Evolutionary conservation across 2,329 filamentous ascomycete genomes (phyloP).

Genomic region (Alternaria tenuissima): DNA sequence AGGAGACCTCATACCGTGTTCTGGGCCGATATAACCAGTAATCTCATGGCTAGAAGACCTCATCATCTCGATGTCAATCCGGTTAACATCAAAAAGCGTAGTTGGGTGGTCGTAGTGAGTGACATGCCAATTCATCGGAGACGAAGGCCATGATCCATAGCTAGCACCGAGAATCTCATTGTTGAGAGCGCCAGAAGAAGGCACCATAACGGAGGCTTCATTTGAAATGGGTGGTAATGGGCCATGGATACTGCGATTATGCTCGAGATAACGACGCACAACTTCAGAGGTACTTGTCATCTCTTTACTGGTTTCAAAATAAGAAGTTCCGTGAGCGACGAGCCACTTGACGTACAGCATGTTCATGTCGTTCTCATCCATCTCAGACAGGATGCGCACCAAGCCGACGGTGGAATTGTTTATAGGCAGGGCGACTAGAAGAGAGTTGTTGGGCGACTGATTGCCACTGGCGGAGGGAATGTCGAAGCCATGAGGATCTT

Average conservation of each 20-base stretch:
- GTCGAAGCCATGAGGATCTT: neutral
- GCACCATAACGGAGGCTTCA: neutral
- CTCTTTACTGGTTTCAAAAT: neutral
- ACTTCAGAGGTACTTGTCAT: neutral
- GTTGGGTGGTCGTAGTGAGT: neutral
- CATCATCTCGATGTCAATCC: neutral
- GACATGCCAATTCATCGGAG: neutral
- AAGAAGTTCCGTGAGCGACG: neutral
- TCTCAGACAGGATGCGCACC: neutral
- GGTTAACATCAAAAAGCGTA: neutral
- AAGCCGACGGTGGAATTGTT: neutral
- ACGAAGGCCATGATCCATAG: neutral
- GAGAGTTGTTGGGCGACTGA: neutral
- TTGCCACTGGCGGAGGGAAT: neutral
- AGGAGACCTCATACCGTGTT: too few species aligned
- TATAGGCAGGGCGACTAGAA: neutral
- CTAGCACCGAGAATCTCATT: neutral
- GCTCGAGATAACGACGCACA: neutral
- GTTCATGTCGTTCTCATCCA: neutral
- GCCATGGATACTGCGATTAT: neutral
- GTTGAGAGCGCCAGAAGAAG: neutral
- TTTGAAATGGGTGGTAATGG: neutral
- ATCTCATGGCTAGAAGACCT: neutral
- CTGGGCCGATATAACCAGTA: neutral
- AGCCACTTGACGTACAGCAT: neutral